These are phyloP conservation scores for Blakeslea trispora DNA, from an alignment of 371 early-diverging fungal species.

Conservation along the genomic window DNA sequence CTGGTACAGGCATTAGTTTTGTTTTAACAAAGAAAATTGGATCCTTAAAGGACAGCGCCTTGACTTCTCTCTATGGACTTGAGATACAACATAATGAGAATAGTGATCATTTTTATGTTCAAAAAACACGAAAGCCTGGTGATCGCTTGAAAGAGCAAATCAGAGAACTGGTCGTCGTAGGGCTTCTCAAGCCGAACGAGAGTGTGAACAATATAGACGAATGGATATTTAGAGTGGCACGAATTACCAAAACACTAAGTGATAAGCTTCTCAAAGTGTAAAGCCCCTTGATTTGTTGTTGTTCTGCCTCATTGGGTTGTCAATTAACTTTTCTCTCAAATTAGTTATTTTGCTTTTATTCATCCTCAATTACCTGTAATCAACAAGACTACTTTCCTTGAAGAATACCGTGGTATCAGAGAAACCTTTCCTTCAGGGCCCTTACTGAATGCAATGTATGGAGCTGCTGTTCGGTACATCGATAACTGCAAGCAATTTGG, in stretches of 20 bases:
- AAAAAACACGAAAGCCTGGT: constrained; percentile 20
- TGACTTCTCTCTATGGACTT: constrained; percentile 1
- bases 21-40: constrained; percentile 3
- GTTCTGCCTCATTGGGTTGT: neutral
- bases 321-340: neutral
- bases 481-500: constrained; percentile 13
- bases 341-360: constrained; percentile 27
- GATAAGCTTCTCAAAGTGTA: constrained; percentile 33
- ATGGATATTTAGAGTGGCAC: constrained; percentile 26
- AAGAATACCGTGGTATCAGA: constrained; percentile 26
- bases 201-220: constrained; percentile 13
- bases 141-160: constrained; percentile 12
- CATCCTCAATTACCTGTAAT: constrained; percentile 25
- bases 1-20: neutral
- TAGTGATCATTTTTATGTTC: constrained; percentile 24
- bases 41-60: neutral
- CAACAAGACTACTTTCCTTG: constrained; percentile 25
- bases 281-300: neutral
- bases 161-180: constrained; percentile 8
- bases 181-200: constrained; percentile 6
- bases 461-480: constrained; percentile 22
- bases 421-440: constrained; percentile 11
- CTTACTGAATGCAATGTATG: constrained; percentile 24
- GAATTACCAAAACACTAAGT: constrained; percentile 24
- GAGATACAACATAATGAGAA: constrained; percentile 18